Evolutionary conservation across 2,329 filamentous ascomycete species (phyloP).

Genomic region (Nothomitra cinnamomea): DNA sequence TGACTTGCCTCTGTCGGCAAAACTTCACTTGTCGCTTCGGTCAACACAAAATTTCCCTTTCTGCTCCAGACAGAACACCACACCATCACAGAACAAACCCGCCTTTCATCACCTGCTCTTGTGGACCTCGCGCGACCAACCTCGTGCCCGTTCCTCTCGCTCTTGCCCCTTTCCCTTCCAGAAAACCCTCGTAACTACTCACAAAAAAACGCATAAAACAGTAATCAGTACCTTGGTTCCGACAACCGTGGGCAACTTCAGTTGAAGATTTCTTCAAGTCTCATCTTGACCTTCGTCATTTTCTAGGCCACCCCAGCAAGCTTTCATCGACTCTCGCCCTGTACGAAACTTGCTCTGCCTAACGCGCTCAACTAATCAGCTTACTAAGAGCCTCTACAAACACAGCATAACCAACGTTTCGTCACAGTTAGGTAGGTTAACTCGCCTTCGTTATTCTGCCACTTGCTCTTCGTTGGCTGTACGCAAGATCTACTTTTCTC

Average conservation of each 20-base stretch:
- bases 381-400: background rate
- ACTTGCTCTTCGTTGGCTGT: background rate
- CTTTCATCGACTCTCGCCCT: background rate
- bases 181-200: conserved; percentile 8
- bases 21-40: background rate
- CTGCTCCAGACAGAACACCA: background rate
- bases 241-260: background rate
- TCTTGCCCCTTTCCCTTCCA: conserved; percentile 7
- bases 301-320: background rate
- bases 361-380: background rate
- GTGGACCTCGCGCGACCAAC: conserved; percentile 3
- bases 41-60: background rate
- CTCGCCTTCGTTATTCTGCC: background rate
- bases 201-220: conserved; percentile 8
- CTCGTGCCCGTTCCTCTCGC: background rate
- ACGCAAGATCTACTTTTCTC: background rate
- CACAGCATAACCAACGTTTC: background rate
- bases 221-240: background rate
- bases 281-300: background rate
- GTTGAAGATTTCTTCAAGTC: background rate
- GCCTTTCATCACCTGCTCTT: conserved; percentile 3
- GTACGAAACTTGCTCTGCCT: background rate
- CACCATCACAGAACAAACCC: conserved; percentile 4
- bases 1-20: background rate
- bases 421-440: background rate